Evolutionary conservation across 495 filamentous ascomycete genomes (phyloP).

Genomic region (Penicillium roqueforti): DNA sequence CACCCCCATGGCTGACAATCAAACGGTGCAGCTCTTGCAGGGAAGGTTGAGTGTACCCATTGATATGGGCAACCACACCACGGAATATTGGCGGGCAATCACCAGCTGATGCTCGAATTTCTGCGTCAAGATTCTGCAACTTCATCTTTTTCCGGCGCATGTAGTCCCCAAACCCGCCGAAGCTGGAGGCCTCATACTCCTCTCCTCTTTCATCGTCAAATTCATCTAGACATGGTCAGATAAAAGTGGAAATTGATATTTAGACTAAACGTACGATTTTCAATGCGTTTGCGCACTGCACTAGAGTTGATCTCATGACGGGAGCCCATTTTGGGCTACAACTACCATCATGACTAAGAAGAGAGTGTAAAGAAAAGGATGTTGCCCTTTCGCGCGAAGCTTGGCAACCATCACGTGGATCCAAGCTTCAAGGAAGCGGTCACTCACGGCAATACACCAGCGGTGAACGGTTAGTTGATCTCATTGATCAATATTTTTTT

Average conservation of each 20-base stretch:
- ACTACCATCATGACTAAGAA: conserved; percentile 20
- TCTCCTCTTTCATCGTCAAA: conserved; percentile 75
- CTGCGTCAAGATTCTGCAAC: conserved; percentile 84
- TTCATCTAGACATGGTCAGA: conserved; percentile 37
- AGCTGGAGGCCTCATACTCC: conserved; percentile 82
- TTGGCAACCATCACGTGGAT: conserved; percentile 15
- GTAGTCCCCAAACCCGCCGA: conserved; percentile 86
- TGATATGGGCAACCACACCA: conserved; percentile 82
- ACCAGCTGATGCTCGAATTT: conserved; percentile 61
- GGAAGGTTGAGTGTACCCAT: conserved; percentile 90
- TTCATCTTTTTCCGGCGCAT: conserved; percentile 94
- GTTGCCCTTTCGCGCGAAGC: conserved; percentile 4
- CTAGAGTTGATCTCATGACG: conserved; percentile 71
- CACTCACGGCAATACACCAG: conserved; percentile 14
- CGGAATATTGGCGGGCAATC: conserved; percentile 83
- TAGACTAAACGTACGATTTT: conserved; percentile 47
- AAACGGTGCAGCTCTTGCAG: conserved; percentile 80
- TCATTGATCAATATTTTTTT: conserved; percentile 22
- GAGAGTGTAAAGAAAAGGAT: neutral
- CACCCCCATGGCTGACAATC: conserved; percentile 85
- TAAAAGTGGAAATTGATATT: conserved; percentile 12
- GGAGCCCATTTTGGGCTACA: conserved; percentile 65
- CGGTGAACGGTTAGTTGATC: conserved; percentile 15
- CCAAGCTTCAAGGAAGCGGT: conserved; percentile 21
- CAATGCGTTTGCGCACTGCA: conserved; percentile 78